Base-by-base conservation (phyloP, 306 rosid species). In the Vicia faba region DNA sequence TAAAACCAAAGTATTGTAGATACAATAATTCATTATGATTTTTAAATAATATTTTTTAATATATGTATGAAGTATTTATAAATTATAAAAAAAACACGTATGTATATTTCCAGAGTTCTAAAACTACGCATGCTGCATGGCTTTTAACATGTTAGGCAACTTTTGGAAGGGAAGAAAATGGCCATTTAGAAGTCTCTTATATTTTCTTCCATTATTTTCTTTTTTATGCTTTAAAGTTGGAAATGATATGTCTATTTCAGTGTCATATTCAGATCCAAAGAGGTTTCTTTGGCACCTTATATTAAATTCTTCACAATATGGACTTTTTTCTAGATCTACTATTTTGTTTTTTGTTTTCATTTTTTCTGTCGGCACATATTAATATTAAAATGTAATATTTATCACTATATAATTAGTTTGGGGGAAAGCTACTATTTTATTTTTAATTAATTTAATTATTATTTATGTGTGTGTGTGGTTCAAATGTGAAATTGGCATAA, bases 121-220 rank as follows among this genome's bases (percentile, higher is more conserved):
- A 26, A 48, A 48, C 56, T 29, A 69, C 26, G 49, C 9, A 56
- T 10, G 54, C 12, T 62, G 66, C 71, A 68, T 75, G 79, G 51
- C 8, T 68, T 28, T 3, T 12, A 29, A 38, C 79, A 53, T 57
- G 64, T 66, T 64, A 29, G 33, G 69, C 50, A 66, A 39, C 51
- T 9, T 51, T 39, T 40, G 44, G 14, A 58, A 77, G 25, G 15
- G 15, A 25, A 19, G 15, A 25, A 19, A 11, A 64, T 50, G 63
- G 39, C 71, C 36, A 67, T 54, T 13, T 55, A 55, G 61, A 13
- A 55, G 39, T 11, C 39, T 26, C 19, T 25, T 5, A 20, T 7
- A 20, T 20, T 51, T 11, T 51, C 57, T 50, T 9, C 29, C 0
- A 19, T 28, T 50, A 19, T 20, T 19, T 50, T 10, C 8, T 19